Base-by-base conservation (phyloP, 306 rosid species). In the Rubus parviflorus region DNA sequence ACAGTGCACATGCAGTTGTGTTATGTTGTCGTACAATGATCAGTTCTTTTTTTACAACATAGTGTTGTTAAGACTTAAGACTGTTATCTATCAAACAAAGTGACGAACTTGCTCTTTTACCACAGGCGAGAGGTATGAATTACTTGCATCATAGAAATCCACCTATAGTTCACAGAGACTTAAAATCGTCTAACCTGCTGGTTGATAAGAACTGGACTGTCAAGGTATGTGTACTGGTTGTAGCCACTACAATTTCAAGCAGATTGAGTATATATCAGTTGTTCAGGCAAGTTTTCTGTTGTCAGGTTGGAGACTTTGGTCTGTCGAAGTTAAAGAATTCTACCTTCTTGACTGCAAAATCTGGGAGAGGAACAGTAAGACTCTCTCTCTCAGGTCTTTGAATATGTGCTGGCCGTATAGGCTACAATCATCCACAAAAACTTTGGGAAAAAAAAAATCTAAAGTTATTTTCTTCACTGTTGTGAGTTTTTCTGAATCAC, bases 281-380 rank as follows among this genome's bases (percentile, higher is more conserved):
- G 41, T 58, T 72, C 79, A 57, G 46, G 75, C 11, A 49, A 77
- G 58, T 75, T 30, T 64, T 74, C 79, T 76, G 75, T 72, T 9
- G 7, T 78, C 74, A 88, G 93, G 96, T 90, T 84, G 93, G 96
- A 77, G 97, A 93, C 82, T 93, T 90, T 60, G 97, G 92, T 80
- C 67, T 90, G 79, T 93, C 96, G 1, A 87, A 78, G 82, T 81
- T 89, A 74, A 92, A 92, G 81, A 83, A 89, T 35, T 79, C 88
- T 47, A 92, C 92, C 64, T 86, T 89, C 77, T 78, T 90, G 80
- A 85, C 87, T 25, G 70, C 91, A 75, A 90, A 78, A 83, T 89
- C 91, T 52, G 92, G 91, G 58, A 86, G 92, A 82, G 96, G 96
- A 81, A 93, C 92, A 5, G 94, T 93, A 85, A 86, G 87, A 65